Evolutionary conservation across 2,329 filamentous ascomycete genomes (phyloP).

Genomic region (Beauveria brongniartii): DNA sequence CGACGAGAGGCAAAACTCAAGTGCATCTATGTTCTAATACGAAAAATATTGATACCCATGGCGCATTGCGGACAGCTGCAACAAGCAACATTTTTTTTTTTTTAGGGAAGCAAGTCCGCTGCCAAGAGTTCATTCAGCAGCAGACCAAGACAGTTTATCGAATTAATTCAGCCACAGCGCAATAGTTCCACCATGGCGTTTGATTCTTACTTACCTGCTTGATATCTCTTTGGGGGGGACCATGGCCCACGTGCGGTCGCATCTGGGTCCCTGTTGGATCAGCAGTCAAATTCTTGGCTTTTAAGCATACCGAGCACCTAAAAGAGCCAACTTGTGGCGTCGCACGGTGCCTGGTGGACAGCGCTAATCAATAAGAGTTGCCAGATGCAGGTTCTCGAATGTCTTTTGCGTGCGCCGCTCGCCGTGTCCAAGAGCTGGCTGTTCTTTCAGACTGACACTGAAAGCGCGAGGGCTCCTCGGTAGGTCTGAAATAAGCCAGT

Average conservation of each 20-base stretch:
- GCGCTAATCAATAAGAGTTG: neutral
- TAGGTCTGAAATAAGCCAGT: neutral
- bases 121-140: neutral
- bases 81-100: neutral
- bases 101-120: neutral
- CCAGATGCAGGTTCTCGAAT: neutral
- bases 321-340: constrained; percentile 1
- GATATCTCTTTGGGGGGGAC: neutral
- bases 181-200: neutral
- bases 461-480: neutral
- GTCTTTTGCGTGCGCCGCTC: neutral
- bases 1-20: too few species aligned
- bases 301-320: constrained; percentile 1
- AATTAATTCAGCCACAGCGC: constrained; percentile 1
- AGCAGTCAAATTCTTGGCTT: neutral
- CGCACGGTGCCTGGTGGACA: neutral
- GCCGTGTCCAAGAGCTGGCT: neutral
- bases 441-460: neutral
- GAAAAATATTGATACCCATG: neutral
- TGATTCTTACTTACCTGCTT: neutral
- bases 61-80: neutral
- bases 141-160: neutral
- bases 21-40: too few species aligned
- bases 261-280: neutral
- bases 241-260: constrained; percentile 4